Evolutionary conservation across 2,329 filamentous ascomycete genomes (phyloP), one percentile per base, ranked within the genome.

Genomic region (Colletotrichum falcatum): DNA sequence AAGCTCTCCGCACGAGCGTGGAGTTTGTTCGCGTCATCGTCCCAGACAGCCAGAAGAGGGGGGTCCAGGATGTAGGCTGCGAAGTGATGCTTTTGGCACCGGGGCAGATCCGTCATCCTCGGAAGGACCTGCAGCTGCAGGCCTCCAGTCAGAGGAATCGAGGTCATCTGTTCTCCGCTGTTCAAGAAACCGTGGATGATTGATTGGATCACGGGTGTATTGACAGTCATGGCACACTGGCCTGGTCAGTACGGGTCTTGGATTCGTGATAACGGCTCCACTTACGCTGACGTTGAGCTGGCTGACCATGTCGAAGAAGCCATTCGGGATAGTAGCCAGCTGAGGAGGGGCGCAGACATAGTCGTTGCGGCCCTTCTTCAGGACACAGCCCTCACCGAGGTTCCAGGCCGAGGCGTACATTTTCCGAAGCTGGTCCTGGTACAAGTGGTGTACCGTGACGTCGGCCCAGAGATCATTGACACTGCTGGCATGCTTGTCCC

Each of bases 171-270:
- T 3, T 76, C 74, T 6, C 65, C 67, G 28, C 84, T 81, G 55
- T 82, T 84, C 59, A 83, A 80, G 66, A 85, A 80, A 4, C 79
- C 78, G 53, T 76, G 76, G 8, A 91, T 80, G 72, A 92, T 85
- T 35, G 90, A 83, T 73, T 88, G 87, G 75, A 92, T 89, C 49
- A 91, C 86, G 69, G 86, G 83, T 4, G 90, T 92, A 76, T 88
- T 90, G 73, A 92, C 84, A 4, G 90, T 92, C 86, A 92, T 90
- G 61, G 90, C 90, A 74, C 86, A 89, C 87, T 91, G 37, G 51
- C 3, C 7, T 23, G 46, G 28, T 54, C 35, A 59, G 46, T n/a
- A 23, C 7, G 12, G 33, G 20, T 16, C 16, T 55, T 16, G 26
- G 42, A 28, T 18, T 23, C 46, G 23, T 11, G n/a, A 11, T 20